Evolutionary conservation across 331 rosid genomes (phyloP), one percentile per base, ranked within the genome.

Genomic region (Quercus tomentella): DNA sequence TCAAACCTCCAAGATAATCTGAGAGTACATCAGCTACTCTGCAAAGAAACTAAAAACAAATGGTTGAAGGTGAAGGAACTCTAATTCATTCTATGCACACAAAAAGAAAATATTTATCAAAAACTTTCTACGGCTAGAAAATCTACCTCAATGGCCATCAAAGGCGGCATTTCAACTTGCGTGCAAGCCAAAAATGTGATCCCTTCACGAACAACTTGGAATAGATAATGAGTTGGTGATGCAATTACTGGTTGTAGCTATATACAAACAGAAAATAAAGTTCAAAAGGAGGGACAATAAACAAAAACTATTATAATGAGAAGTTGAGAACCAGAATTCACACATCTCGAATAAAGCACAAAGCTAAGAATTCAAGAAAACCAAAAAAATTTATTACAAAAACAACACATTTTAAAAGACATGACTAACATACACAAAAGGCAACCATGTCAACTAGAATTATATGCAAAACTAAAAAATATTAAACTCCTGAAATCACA

Each of bases 131-230:
- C n/a, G 45, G 70, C 71, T 20, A 16, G 54, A 43, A 80, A 7
- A 61, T 69, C 84, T 73, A 95, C 99, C 94, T 95, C 98, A 82
- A 90, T 91, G 56, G 89, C 99, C 99, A 95, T 91, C 82, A 95
- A 63, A 72, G 99, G 99, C 4, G 98, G 94, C 99, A 95, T 95
- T 80, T 95, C 99, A 80, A 90, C 98, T 87, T 95, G 99, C 25
- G 94, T 87, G 87, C 99, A 91, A 4, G 99, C 99, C 84, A 95
- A 86, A 89, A 93, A 93, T 3, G 98, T 95, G 82, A 95, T 89
- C 76, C 99, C 99, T 63, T 90, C 94, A 0, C 98, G 94, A 76
- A 85, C 79, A 86, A 95, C 83, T 90, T 95, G 97, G 89, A 95
- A 95, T 66, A 95, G 90, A 86, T 95, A 95, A 85, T 95, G 98